Percentiles rank a stretch among this genome's conserved stretches.
These are phyloP conservation scores for Candida frijolesensis DNA, from an alignment of 1,139 yeast genomes.

Conservation along the genomic window DNA sequence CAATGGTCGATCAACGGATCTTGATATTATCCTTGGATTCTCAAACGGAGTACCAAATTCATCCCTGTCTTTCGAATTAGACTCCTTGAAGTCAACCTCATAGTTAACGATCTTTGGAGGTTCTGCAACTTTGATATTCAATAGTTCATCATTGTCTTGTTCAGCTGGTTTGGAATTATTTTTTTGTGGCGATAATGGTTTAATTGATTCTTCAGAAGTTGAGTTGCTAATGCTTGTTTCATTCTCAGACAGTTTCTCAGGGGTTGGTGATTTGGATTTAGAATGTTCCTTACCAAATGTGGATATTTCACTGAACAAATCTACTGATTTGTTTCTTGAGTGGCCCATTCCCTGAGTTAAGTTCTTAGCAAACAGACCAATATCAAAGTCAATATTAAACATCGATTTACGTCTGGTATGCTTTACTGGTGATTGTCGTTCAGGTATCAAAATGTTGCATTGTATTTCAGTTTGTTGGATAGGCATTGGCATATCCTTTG, in stretches of 20 bases:
- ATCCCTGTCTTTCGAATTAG: slow-evolving; percentile 19
- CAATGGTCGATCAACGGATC: not conserved
- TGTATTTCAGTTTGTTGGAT: slow-evolving; percentile 10
- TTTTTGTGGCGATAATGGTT: slow-evolving; percentile 1
- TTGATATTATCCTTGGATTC: slow-evolving; percentile 4
- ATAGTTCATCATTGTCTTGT: slow-evolving; percentile 12
- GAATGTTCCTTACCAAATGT: slow-evolving; percentile 1
- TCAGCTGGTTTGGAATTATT: not conserved
- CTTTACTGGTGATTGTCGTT: slow-evolving; percentile 29
- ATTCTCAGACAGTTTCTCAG: not conserved
- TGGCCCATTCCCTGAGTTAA: slow-evolving; percentile 7
- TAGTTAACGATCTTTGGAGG: slow-evolving; percentile 43
- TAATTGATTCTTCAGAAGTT: slow-evolving; percentile 1
- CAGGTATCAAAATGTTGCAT: slow-evolving; percentile 1
- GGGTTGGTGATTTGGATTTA: slow-evolving; percentile 5
- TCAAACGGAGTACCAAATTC: slow-evolving; percentile 12
- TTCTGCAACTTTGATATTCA: slow-evolving; percentile 34
- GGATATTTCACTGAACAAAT: slow-evolving; percentile 4
- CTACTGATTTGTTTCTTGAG: slow-evolving; percentile 19
- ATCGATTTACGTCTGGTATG: slow-evolving; percentile 45
- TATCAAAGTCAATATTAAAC: slow-evolving; percentile 38
- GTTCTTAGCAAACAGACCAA: not conserved
- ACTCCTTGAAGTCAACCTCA: slow-evolving; percentile 46
- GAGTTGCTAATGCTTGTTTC: not conserved
- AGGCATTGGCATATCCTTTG: not conserved